A percentile compares a stretch with the other conserved stretches of the same genome.
Evolutionary conservation across 331 rosid species (phyloP).

Genomic region (Malus hybrid): DNA sequence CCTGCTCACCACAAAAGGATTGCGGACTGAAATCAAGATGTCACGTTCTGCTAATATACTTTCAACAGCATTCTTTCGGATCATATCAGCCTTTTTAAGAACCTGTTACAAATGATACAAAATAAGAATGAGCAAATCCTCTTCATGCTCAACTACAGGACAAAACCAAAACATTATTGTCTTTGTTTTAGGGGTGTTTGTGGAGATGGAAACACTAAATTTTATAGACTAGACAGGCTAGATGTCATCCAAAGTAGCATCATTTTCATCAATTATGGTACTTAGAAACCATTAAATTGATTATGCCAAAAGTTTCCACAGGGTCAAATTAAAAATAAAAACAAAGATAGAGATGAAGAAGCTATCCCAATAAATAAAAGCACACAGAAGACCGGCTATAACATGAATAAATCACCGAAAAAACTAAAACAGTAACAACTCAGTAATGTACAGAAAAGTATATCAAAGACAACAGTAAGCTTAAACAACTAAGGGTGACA

Average conservation of each 20-base stretch:
- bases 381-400: neutral
- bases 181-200: neutral
- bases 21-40: constrained; percentile 96
- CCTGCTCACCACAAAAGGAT: constrained; percentile 98
- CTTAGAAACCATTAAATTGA: neutral
- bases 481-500: neutral
- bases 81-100: constrained; percentile 93
- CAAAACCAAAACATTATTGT: neutral
- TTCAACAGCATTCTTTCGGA: constrained; percentile 98
- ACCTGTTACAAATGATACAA: constrained; percentile 30
- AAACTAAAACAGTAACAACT: neutral
- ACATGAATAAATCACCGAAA: neutral
- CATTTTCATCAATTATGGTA: neutral
- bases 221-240: neutral
- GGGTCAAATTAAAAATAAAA: neutral
- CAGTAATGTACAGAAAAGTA: neutral
- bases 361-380: neutral
- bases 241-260: neutral
- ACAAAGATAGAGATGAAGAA: neutral
- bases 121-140: neutral
- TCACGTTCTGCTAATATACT: constrained; percentile 98
- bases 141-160: neutral
- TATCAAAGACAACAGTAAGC: neutral
- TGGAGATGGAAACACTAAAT: neutral
- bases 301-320: neutral